Evolutionary conservation across 1,284 basidiomycete genomes (phyloP).

Genomic region (Tilletia walkeri): DNA sequence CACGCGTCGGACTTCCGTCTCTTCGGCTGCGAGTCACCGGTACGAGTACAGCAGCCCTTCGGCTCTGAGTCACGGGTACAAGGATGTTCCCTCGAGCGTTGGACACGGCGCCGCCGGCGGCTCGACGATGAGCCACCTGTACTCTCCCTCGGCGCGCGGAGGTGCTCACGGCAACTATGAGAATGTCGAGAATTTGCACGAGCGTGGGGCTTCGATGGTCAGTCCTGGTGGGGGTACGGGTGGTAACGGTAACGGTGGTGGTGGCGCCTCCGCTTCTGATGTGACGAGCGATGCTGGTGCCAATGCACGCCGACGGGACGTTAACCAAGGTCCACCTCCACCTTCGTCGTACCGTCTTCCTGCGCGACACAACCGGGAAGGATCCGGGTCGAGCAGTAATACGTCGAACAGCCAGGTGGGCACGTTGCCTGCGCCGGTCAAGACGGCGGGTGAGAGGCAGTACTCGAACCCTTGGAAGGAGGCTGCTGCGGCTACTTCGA

Average conservation of each 20-base stretch:
- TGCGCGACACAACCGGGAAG: slow-evolving; percentile 6
- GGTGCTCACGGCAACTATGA: background rate
- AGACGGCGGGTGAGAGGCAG: slow-evolving; percentile 16
- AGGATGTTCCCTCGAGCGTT: slow-evolving; percentile 33
- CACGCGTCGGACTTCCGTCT: slow-evolving; percentile 29
- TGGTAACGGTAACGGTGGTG: background rate
- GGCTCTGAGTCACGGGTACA: slow-evolving; percentile 28
- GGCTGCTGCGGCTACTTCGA: background rate
- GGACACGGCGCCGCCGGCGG: slow-evolving; percentile 27
- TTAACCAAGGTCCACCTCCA: background rate
- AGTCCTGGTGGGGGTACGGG: background rate
- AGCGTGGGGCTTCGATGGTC: background rate
- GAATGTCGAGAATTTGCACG: slow-evolving; percentile 16
- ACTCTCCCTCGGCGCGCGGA: background rate
- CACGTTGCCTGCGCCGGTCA: background rate
- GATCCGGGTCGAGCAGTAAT: background rate
- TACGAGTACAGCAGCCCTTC: slow-evolving; percentile 18
- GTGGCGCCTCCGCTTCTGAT: background rate
- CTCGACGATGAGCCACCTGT: background rate
- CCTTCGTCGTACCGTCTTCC: slow-evolving; percentile 7
- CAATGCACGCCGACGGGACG: background rate
- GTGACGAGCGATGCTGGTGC: background rate
- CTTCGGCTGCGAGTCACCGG: slow-evolving; percentile 29
- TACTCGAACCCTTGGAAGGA: slow-evolving; percentile 16
- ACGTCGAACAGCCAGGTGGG: background rate